phyloP scores from a whole-genome alignment of 495 filamentous ascomycete genomes.

The Aspergillus funiculosus region DNA sequence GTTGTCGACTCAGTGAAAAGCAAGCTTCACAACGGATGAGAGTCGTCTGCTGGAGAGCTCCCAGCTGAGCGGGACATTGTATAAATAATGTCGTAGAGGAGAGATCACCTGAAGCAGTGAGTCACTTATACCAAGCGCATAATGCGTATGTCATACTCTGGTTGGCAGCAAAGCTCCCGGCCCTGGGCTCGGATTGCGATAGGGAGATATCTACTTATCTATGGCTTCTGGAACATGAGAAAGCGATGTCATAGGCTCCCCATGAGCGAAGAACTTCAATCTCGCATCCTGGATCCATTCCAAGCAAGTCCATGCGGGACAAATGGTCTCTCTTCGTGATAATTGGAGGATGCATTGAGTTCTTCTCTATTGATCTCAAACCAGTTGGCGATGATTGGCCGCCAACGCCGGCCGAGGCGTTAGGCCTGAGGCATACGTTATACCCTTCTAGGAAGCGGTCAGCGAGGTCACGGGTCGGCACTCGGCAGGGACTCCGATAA shows the following conservation, averaged over 20 bases:
- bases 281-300: conserved; percentile 1
- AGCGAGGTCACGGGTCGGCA: neutral
- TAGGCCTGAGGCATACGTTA: conserved; percentile 8
- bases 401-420: conserved; percentile 23
- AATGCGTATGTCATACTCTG: conserved; percentile 7
- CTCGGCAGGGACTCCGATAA: conserved; percentile 12
- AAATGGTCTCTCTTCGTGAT: neutral
- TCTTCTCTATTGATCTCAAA: conserved; percentile 18
- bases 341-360: neutral
- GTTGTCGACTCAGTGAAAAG: neutral
- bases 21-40: too few relatives aligned
- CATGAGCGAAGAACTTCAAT: neutral
- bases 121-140: neutral
- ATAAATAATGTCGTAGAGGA: neutral
- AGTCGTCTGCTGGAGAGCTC: neutral
- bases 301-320: conserved; percentile 9
- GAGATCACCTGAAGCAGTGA: neutral
- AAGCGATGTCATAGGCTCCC: neutral
- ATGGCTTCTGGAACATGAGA: neutral
- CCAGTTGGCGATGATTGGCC: conserved; percentile 26
- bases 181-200: neutral
- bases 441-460: conserved; percentile 6
- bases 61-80: neutral
- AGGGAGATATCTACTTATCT: neutral
- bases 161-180: neutral